Evolutionary conservation across 768 basidiomycete genomes (phyloP), one percentile per base, ranked within the genome.

Genomic region (Mycena floridula): DNA sequence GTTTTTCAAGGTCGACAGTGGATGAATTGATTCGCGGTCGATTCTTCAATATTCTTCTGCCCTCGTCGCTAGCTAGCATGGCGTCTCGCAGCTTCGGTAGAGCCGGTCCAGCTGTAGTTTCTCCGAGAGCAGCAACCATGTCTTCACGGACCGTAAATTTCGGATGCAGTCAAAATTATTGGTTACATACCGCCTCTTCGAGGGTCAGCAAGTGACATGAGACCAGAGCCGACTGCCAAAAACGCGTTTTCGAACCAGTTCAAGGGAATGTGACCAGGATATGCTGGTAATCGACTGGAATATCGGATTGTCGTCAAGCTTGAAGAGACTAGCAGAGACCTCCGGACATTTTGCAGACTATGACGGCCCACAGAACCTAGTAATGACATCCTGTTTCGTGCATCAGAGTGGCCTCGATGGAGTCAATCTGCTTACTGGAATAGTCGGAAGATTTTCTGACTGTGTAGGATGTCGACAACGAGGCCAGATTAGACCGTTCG

Each of bases 121-220:
- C 96, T 20, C 90, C 91, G 7, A 97, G 74, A 4, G 90, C 87
- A 9, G 96, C 94, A 32, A 98, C 78, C 85, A 99, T 91, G 62
- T 99, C 94, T 97, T 15, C 43, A 24, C 38, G 23, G 30, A 40
- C 13, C 22, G 36, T 26, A 38, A 16, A 39, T 51, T 41, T 42
- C 23, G 28, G 20, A 16, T n/a, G 20, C 4, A 9, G 25, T 37
- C 23, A n/a, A n/a, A n/a, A 32, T 35, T 7, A 18, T 35, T 35
- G 18, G 18, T 35, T 12, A 61, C 84, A 60, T 55, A 91, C 94
- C 95, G 50, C 82, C 91, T 59, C 95, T 72, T 24, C 79, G 72
- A 21, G 94, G 91, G 59, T 96, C 79, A 23, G 76, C 65, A 12
- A 97, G 68, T 12, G 89, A 81, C 73, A 89, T 81, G 40, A 92